Conservation (phyloP, 768 basidiomycete genomes). For the Xerocomus spinulosus region DNA sequence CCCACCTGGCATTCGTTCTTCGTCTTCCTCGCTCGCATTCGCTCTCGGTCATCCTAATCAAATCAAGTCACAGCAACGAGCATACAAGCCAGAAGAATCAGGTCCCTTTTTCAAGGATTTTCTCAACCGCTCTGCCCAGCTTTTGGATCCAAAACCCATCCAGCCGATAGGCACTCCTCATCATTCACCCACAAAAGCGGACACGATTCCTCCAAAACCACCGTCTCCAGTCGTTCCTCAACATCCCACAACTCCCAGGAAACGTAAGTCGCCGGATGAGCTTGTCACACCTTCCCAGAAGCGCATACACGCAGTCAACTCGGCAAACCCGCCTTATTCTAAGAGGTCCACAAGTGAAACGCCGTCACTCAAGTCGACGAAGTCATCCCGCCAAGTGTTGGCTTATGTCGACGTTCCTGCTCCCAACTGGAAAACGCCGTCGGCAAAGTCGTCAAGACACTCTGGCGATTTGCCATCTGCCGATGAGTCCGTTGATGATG, state of each 20-base stretch:
- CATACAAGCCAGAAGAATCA: constrained; percentile 55
- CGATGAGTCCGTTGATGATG: constrained; percentile 50
- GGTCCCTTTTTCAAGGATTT: constrained; percentile 63
- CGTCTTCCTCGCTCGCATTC: constrained; percentile 70
- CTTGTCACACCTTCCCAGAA: constrained; percentile 62
- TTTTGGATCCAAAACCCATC: constrained; percentile 32
- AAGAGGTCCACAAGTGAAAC: constrained; percentile 17
- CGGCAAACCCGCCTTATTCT: constrained; percentile 9
- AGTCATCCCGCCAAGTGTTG: constrained; percentile 30
- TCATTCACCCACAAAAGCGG: constrained; percentile 14
- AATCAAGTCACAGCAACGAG: constrained; percentile 21
- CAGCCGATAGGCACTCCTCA: constrained; percentile 13
- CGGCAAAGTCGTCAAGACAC: constrained; percentile 18
- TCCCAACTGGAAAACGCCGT: constrained; percentile 28
- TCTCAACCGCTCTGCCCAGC: constrained; percentile 44
- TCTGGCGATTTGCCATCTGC: constrained; percentile 42
- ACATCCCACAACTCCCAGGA: constrained; percentile 53
- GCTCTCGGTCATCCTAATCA: constrained; percentile 54
- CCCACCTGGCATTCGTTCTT: constrained; percentile 54
- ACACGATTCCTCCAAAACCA: constrained; percentile 14
- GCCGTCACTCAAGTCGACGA: constrained; percentile 27
- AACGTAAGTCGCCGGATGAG: constrained; percentile 61
- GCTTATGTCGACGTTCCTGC: constrained; percentile 33
- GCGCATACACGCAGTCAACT: constrained; percentile 38
- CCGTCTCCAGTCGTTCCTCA: constrained; percentile 2